Percentiles rank a stretch among this genome's conserved stretches.
Conservation (phyloP, 2,329 filamentous ascomycete species). For the Rutstroemia sydowiana region DNA sequence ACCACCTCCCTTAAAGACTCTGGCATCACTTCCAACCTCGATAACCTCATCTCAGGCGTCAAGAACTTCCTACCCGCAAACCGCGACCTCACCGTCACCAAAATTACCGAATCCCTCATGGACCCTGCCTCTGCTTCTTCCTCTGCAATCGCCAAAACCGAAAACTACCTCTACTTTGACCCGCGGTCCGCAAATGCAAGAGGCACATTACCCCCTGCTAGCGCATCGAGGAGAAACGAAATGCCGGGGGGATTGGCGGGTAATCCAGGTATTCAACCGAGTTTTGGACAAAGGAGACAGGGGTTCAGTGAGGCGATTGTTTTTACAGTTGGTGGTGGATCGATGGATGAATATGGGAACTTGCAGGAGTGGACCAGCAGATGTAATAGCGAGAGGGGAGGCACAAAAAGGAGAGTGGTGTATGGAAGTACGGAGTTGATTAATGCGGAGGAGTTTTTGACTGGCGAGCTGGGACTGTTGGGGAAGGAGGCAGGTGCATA, state of each 20-base stretch:
- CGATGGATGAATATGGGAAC: constrained; percentile 98
- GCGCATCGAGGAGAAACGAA: constrained; percentile 43
- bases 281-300: constrained; percentile 83
- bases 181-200: constrained; percentile 87
- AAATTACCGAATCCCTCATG: constrained; percentile 98
- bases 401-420: constrained; percentile 73
- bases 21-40: constrained; percentile 77
- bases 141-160: constrained; percentile 90
- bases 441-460: constrained; percentile 60
- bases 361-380: constrained; percentile 90
- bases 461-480: constrained; percentile 54
- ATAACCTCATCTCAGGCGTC: constrained; percentile 88
- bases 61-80: constrained; percentile 98
- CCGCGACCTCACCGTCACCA: constrained; percentile 91
- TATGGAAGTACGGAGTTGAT: constrained; percentile 88
- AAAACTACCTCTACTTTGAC: constrained; percentile 96
- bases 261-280: constrained; percentile 62
- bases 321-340: constrained; percentile 92
- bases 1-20: constrained; percentile 93
- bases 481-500: constrained; percentile 42
- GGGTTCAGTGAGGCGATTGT: constrained; percentile 86
- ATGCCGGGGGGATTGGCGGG: constrained; percentile 39
- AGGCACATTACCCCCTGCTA: constrained; percentile 80
- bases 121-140: constrained; percentile 85
- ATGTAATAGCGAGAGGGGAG: constrained; percentile 46